Conservation (phyloP, 495 filamentous ascomycete species). For the Neurospora sp. region DNA sequence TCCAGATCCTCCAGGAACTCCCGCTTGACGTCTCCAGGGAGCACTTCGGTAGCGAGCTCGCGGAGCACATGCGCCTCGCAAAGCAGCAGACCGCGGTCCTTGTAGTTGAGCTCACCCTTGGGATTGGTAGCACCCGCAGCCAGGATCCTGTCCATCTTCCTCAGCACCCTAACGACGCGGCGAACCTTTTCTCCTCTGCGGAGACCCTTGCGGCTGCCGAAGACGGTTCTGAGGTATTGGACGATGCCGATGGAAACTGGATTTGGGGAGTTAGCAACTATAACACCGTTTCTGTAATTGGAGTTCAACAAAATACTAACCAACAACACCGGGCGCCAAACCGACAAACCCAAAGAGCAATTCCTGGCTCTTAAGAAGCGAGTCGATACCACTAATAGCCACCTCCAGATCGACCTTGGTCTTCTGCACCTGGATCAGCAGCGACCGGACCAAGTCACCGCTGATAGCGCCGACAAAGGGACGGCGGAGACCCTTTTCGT, state of each 20-base stretch:
- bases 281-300: no score
- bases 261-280: slow-evolving; percentile 5
- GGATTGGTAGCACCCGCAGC: slow-evolving; percentile 50
- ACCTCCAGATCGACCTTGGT: slow-evolving; percentile 98
- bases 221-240: slow-evolving; percentile 57
- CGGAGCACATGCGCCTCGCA: slow-evolving; percentile 79
- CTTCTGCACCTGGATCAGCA: slow-evolving; percentile 95
- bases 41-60: slow-evolving; percentile 47
- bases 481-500: slow-evolving; percentile 72
- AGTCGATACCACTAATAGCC: slow-evolving; percentile 87
- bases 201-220: slow-evolving; percentile 59
- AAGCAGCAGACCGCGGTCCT: slow-evolving; percentile 79
- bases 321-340: slow-evolving; percentile 75
- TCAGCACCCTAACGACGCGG: slow-evolving; percentile 59
- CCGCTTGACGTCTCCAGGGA: slow-evolving; percentile 60
- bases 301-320: not conserved
- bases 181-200: slow-evolving; percentile 48
- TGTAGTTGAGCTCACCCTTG: slow-evolving; percentile 66
- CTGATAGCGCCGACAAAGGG: slow-evolving; percentile 70
- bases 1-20: slow-evolving; percentile 80
- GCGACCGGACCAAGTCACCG: slow-evolving; percentile 80
- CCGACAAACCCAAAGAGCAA: slow-evolving; percentile 95
- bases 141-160: slow-evolving; percentile 80
- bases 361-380: slow-evolving; percentile 88
- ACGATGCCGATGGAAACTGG: slow-evolving; percentile 61